These are phyloP conservation scores for Salisapilia sapeloensis DNA, from an alignment of 352 stramenopile species.

Conservation along the genomic window DNA sequence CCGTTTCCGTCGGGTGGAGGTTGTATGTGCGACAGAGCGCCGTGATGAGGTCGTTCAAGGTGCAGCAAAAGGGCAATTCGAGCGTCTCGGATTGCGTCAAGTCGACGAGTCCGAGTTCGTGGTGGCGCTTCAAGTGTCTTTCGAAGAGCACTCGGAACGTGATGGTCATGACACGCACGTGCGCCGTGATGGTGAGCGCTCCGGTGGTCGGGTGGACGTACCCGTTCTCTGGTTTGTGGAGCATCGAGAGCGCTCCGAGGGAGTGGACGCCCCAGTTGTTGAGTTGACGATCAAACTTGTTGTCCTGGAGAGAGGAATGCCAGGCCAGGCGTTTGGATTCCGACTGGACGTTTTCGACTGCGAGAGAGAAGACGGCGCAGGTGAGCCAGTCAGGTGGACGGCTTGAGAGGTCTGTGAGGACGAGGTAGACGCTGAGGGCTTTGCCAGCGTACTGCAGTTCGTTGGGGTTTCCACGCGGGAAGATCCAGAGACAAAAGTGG, in stretches of 20 bases:
- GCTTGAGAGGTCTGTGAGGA: conserved; percentile 47
- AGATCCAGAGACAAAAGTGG: conserved; percentile 66
- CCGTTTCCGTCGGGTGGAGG: conserved; percentile 10
- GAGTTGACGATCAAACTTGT: conserved; percentile 57
- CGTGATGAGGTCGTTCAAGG: conserved; percentile 27
- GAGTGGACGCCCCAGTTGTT: conserved; percentile 77
- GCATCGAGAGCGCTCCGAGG: conserved; percentile 27
- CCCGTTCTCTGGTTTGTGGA: conserved; percentile 32
- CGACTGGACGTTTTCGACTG: conserved; percentile 30
- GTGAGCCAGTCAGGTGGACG: conserved; percentile 49
- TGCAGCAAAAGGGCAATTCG: conserved; percentile 51
- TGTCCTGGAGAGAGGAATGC: conserved; percentile 69
- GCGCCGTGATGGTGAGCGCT: conserved; percentile 32
- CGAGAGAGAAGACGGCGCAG: conserved; percentile 59
- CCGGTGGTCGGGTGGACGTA: conserved; percentile 22
- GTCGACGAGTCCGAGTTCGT: conserved; percentile 34
- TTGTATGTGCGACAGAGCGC: conserved; percentile 13
- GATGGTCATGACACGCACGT: conserved; percentile 61
- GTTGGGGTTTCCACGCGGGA: conserved; percentile 66
- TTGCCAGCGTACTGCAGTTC: conserved; percentile 43
- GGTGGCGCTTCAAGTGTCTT: conserved; percentile 22
- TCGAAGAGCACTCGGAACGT: conserved; percentile 62
- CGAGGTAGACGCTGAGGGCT: conserved; percentile 63
- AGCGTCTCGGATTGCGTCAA: conserved; percentile 24
- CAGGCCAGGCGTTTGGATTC: conserved; percentile 36